These are phyloP conservation scores for Polychaeton citri DNA, from an alignment of 2,329 filamentous ascomycete species.

Conservation along the genomic window DNA sequence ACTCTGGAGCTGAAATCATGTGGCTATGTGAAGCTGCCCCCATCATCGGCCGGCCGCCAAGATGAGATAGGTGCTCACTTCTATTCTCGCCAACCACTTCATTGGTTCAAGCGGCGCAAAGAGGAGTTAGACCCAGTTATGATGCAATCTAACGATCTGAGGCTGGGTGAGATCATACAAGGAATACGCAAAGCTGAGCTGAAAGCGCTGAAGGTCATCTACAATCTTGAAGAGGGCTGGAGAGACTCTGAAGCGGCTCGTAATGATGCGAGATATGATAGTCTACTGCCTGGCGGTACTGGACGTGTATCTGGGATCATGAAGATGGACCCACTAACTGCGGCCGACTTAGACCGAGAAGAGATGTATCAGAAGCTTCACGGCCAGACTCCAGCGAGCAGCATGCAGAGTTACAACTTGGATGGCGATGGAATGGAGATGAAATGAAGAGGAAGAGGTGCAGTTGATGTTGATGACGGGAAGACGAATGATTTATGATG, in stretches of 20 bases:
- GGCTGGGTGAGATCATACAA: constrained; percentile 28
- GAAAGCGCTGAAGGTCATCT: constrained; percentile 14
- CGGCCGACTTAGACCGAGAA: too few species aligned
- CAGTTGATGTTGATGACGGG: too few species aligned
- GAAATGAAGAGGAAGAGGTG: too few species aligned
- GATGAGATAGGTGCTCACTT: constrained; percentile 18
- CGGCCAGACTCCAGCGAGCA: too few species aligned
- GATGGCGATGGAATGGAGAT: too few species aligned
- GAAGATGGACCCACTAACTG: too few species aligned
- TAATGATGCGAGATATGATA: constrained; percentile 29
- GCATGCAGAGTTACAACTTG: too few species aligned
- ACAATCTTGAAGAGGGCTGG: constrained; percentile 22
- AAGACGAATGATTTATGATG: too few species aligned
- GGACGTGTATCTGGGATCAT: constrained; percentile 22
- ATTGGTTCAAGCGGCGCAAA: constrained; percentile 20
- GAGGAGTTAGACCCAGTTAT: constrained; percentile 21
- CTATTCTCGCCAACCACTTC: constrained; percentile 6
- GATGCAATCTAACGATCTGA: constrained; percentile 23
- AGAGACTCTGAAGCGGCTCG: constrained; percentile 16
- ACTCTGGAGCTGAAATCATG: constrained; percentile 45
- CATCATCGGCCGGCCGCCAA: constrained; percentile 20
- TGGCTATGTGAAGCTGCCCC: constrained; percentile 41
- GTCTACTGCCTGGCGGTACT: constrained; percentile 25
- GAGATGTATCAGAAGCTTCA: too few species aligned
- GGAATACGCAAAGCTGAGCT: constrained; percentile 20